Base-by-base conservation (phyloP, 768 basidiomycete genomes). In the Pseudohyphozyma bogoriensis region DNA sequence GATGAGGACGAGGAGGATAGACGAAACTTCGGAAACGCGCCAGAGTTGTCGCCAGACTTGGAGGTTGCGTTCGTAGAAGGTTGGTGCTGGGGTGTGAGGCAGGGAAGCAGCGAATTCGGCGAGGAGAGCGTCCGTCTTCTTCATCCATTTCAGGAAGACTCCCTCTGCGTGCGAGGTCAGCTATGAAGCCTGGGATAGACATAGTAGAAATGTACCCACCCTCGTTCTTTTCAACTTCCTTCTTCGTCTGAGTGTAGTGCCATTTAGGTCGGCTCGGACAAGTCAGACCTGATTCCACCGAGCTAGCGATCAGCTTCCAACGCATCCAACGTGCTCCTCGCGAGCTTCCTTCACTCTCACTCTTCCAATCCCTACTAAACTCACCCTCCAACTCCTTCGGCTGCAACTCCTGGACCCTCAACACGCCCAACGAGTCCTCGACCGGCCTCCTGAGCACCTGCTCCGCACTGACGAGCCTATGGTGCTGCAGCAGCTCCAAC, bases 1-100 rank as follows among this genome's bases (percentile, higher is more conserved):
- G 36, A 93, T 79, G 45, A 96, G 81, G 52, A 93, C 79, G 51
- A 95, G 81, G 24, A 96, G 77, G 64, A 96, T 87, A 68, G 90
- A 82, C 0, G 88, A 88, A 29, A 87, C 85, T 74, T 97, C 93
- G 9, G 85, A 83, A 26, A 95, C 92, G 39, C 93, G 82, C 93
- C 93, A 96, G 83, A 96, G 75, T 76, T 96, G 93, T 64, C 92
- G 76, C 91, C 91, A 96, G 18, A 95, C 90, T 71, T 95, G 87
- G 47, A 95, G 69, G 72, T 96, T 95, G 44, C 87, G 80, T 74
- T 95, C 91, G 72, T 83, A 95, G 73, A 66, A 66, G 4, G 61
- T 58, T 1, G 65, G 59, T 1, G 65, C 45, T 3, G 51, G 36
- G 13, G 26, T 40, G 12, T 49, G 24, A 11, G 28, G 10, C 29